Conservation (phyloP, 2,329 filamentous ascomycete species). For the Monilinia laxa region DNA sequence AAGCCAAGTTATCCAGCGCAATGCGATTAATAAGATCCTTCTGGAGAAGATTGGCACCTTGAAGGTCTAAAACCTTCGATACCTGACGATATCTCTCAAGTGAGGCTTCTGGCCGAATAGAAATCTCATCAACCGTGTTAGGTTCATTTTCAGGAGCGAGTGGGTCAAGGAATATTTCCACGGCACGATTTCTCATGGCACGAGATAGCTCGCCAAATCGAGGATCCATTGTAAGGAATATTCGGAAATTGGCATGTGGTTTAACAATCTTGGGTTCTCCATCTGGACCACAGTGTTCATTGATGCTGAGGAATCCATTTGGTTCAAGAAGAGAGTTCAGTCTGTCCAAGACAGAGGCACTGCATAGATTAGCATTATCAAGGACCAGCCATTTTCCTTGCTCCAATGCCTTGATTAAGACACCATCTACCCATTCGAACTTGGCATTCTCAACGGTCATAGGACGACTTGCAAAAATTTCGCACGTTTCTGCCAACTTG, state of each 20-base stretch:
- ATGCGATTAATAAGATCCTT: slow-evolving; percentile 28
- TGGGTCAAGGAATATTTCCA: slow-evolving; percentile 77
- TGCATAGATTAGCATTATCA: slow-evolving; percentile 97
- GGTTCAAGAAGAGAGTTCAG: slow-evolving; percentile 93
- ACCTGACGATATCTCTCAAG: slow-evolving; percentile 38
- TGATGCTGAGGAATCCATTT: slow-evolving; percentile 82
- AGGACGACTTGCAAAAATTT: slow-evolving; percentile 51
- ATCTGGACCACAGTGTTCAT: slow-evolving; percentile 83
- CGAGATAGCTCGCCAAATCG: slow-evolving; percentile 89
- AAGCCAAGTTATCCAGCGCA: slow-evolving; percentile 40
- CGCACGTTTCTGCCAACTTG: slow-evolving; percentile 32
- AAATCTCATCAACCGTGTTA: not conserved
- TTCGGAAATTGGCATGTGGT: slow-evolving; percentile 82
- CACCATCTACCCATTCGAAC: slow-evolving; percentile 95
- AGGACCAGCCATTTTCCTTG: slow-evolving; percentile 89
- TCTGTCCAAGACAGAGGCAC: slow-evolving; percentile 87
- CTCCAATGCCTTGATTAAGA: slow-evolving; percentile 83
- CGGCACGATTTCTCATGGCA: slow-evolving; percentile 92
- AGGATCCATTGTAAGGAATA: slow-evolving; percentile 93
- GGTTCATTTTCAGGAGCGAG: slow-evolving; percentile 11
- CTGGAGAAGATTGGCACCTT: slow-evolving; percentile 13
- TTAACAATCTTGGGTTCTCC: slow-evolving; percentile 76
- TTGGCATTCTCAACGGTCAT: slow-evolving; percentile 67
- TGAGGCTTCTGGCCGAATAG: slow-evolving; percentile 32
- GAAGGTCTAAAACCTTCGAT: slow-evolving; percentile 26